Base-by-base conservation (phyloP, 192 early-diverging fungal species). In the Coemansia sp. region DNA sequence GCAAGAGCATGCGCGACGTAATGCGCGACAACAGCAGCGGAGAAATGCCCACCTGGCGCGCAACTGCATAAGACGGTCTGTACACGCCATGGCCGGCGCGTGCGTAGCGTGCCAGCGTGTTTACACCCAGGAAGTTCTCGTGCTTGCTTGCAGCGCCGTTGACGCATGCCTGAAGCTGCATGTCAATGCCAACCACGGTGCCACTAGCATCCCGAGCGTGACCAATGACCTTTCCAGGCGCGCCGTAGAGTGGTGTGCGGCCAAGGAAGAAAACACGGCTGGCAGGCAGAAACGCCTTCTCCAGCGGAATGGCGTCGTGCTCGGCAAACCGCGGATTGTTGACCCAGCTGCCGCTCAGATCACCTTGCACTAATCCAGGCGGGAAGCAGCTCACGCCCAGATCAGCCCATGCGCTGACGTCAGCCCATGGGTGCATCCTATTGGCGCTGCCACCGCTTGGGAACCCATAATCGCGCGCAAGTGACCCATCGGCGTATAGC, bases 181-280 rank as follows among this genome's bases (percentile, higher is more conserved):
- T 21, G 25, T 78, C 68, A 28, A 74, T 50, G 10, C 64, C 74
- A 25, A 74, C 49, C 0, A 59, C 60, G 1, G 28, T 15, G 7
- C 64, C 69, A 23, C 58, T 40, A 6, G 25, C 17, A 52, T 71
- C 57, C 28, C 79, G 68, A 1, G 69, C 40, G 61, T 91, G 84
- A 0, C 84, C 86, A 58, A 82, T 73, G 20, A 98, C 87, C 17
- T 85, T 84, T 7, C 82, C 89, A 3, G 83, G 79, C 12, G 83
- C 68, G 44, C 96, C 96, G 61, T 93, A 97, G 48, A 86, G 80
- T 3, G 74, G 70, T 12, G 71, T 61, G 48, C 71, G 68, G 9
- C 90, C 91, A 55, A 98, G 70, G 71, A 94, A 95, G 69, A 97
- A 95, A 3, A 93, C 87, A 15, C 81, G 79, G 3, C 85, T 85